Evolutionary conservation across 257 asterid genomes (phyloP).

Genomic region (Primulina tabacum): DNA sequence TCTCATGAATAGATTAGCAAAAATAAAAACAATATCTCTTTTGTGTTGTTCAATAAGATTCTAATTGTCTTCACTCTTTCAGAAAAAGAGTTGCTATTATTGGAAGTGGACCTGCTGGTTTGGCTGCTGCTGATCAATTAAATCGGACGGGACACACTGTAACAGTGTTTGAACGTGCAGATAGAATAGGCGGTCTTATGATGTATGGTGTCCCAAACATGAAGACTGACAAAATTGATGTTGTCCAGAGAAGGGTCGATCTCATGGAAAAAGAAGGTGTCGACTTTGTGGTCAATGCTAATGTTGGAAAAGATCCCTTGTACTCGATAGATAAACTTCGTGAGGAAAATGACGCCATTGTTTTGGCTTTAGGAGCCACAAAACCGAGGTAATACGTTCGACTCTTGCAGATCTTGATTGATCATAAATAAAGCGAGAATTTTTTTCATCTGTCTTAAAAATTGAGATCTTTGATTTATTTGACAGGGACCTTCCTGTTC

Average conservation of each 20-base stretch:
- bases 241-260: slow-evolving; percentile 89
- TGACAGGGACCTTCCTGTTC: slow-evolving; percentile 92
- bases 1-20: neutral
- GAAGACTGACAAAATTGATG: slow-evolving; percentile 87
- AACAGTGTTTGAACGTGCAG: slow-evolving; percentile 92
- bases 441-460: neutral
- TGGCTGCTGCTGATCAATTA: slow-evolving; percentile 99
- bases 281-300: slow-evolving; percentile 77
- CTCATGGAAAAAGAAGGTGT: slow-evolving; percentile 95
- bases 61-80: slow-evolving; percentile 23
- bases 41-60: neutral
- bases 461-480: slow-evolving; percentile 13
- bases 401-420: slow-evolving; percentile 9
- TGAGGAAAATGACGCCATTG: slow-evolving; percentile 72
- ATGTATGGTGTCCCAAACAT: slow-evolving; percentile 99
- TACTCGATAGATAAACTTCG: slow-evolving; percentile 69
- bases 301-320: slow-evolving; percentile 71
- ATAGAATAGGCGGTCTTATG: slow-evolving; percentile 98
- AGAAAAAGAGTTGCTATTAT: slow-evolving; percentile 83
- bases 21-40: neutral
- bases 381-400: slow-evolving; percentile 68
- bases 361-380: slow-evolving; percentile 96
- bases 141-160: slow-evolving; percentile 87
- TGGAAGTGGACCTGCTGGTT: slow-evolving; percentile 98
- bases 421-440: neutral